phyloP scores from a whole-genome alignment of 345 rosid species.

The Arabidopsis thaliana region DNA sequence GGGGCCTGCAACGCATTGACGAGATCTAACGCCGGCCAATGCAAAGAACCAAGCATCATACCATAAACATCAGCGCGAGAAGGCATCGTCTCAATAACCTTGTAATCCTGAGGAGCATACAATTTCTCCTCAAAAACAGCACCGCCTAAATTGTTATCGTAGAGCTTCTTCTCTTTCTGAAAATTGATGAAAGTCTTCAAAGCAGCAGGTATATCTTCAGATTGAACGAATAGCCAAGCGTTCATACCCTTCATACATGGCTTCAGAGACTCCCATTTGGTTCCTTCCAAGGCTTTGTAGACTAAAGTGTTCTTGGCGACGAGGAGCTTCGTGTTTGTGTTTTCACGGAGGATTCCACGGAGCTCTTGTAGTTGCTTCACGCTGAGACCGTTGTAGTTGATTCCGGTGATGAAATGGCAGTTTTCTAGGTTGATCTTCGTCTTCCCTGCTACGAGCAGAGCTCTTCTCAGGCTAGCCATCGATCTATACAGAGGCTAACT shows the following conservation, averaged over 20 bases:
- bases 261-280: slow-evolving; percentile 77
- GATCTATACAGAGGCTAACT: neutral
- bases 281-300: slow-evolving; percentile 83
- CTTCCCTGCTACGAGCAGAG: slow-evolving; percentile 44
- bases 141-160: slow-evolving; percentile 71
- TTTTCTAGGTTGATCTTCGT: slow-evolving; percentile 71
- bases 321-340: slow-evolving; percentile 59
- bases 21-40: slow-evolving; percentile 74
- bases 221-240: slow-evolving; percentile 89
- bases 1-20: slow-evolving; percentile 77
- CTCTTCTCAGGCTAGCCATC: slow-evolving; percentile 47
- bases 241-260: slow-evolving; percentile 99
- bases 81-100: slow-evolving; percentile 79
- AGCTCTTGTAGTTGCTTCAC: slow-evolving; percentile 86
- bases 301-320: slow-evolving; percentile 92
- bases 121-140: slow-evolving; percentile 90
- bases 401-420: slow-evolving; percentile 79
- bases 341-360: slow-evolving; percentile 66
- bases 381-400: slow-evolving; percentile 74
- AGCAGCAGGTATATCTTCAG: slow-evolving; percentile 82
- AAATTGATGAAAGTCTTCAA: slow-evolving; percentile 75
- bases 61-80: slow-evolving; percentile 75
- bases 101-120: slow-evolving; percentile 79
- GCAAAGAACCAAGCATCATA: slow-evolving; percentile 72
- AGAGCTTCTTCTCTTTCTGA: slow-evolving; percentile 78